Conservation (phyloP, 768 basidiomycete species). For the Lyophyllum shimeji region DNA sequence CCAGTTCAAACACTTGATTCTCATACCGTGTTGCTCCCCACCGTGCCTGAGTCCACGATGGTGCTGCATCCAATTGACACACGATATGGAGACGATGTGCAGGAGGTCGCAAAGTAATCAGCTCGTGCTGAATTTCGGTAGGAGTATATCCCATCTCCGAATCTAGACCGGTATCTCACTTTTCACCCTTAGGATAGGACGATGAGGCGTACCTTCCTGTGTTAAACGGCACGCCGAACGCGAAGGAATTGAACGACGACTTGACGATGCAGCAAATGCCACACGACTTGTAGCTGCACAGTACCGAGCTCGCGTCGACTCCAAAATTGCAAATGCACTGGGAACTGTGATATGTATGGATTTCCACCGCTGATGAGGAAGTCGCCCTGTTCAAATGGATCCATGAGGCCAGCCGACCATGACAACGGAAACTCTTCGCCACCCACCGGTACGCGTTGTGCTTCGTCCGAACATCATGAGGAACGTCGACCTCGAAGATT, state of each 20-base stretch:
- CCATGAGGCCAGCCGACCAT: background rate
- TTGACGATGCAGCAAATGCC: constrained; percentile 62
- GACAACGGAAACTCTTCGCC: background rate
- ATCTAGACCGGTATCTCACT: constrained; percentile 32
- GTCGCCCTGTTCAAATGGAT: constrained; percentile 26
- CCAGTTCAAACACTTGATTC: background rate
- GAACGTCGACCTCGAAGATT: constrained; percentile 51
- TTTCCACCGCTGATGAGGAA: constrained; percentile 39
- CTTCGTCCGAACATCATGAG: constrained; percentile 40
- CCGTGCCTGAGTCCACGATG: constrained; percentile 37
- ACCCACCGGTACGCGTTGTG: constrained; percentile 52
- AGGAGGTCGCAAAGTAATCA: constrained; percentile 63
- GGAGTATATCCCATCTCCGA: constrained; percentile 64
- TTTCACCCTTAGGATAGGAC: background rate
- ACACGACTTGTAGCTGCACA: constrained; percentile 63
- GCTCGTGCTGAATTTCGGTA: constrained; percentile 59
- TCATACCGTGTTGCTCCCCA: constrained; percentile 15
- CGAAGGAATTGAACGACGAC: constrained; percentile 56
- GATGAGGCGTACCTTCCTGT: constrained; percentile 47
- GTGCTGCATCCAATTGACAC: constrained; percentile 64
- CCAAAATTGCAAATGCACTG: constrained; percentile 73
- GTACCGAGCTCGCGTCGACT: constrained; percentile 44
- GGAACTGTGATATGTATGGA: constrained; percentile 61
- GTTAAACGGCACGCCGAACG: constrained; percentile 53
- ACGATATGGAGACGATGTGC: constrained; percentile 64